phyloP scores from a whole-genome alignment of 2,329 filamentous ascomycete species.

The Sporothrix dimorphospora region DNA sequence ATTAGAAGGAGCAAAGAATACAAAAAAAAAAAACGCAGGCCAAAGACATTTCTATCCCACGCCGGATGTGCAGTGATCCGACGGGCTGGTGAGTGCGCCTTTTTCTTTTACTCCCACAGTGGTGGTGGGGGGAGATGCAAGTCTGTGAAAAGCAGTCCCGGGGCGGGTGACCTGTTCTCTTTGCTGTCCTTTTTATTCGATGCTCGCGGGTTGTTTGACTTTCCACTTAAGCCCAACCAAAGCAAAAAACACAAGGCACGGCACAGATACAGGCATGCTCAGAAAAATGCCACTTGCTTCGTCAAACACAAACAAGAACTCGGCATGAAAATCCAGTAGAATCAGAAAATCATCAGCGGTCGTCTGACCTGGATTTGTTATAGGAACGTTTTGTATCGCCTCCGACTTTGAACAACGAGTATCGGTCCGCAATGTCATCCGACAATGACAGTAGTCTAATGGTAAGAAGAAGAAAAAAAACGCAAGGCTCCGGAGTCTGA shows the following conservation, averaged over 20 bases:
- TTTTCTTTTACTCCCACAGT: neutral
- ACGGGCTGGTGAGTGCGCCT: slow-evolving; percentile 17
- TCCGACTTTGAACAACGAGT: too few species aligned
- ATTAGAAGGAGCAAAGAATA: neutral
- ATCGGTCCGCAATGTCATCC: neutral
- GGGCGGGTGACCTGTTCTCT: neutral
- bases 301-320: neutral
- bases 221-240: neutral
- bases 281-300: neutral
- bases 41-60: neutral
- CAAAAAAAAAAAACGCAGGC: neutral
- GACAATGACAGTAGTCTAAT: neutral
- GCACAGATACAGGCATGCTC: neutral
- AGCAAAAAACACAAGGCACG: neutral
- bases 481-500: too few species aligned
- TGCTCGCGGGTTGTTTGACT: neutral
- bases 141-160: too few species aligned
- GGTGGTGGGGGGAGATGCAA: neutral
- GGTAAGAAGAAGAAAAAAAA: too few species aligned
- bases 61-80: slow-evolving; percentile 10
- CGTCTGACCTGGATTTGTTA: neutral
- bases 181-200: neutral
- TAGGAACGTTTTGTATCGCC: neutral
- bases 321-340: neutral
- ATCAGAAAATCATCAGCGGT: neutral